Base-by-base conservation (phyloP, 495 filamentous ascomycete species). In the Apiosordaria backusii region DNA sequence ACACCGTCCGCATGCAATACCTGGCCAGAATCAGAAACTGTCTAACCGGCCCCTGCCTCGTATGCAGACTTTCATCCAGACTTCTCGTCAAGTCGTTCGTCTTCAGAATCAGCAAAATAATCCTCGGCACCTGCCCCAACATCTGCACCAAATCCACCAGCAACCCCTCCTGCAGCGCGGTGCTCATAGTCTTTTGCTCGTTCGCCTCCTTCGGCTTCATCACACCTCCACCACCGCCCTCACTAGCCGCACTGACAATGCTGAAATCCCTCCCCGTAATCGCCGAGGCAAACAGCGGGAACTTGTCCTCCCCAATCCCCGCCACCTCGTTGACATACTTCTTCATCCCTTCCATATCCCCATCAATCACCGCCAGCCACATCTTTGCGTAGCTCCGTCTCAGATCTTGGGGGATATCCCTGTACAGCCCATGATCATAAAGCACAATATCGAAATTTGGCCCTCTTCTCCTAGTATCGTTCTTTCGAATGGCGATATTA, bases 391-490 rank as follows among this genome's bases (percentile, higher is more conserved):
- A 99, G 58, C 89, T 90, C 10, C 92, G 86, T 60, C 91, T 89
- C 3, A 97, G 77, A 6, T 87, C 77, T 26, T 82, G 80, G 13
- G 93, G 91, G 67, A 99, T 98, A 71, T 93, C 91, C 52, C 96
- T 90, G 77, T 99, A 99, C 3, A 99, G 82, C 1, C 96, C 96
- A 76, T 99, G 96, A 72, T 99, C 96, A 75, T 97, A 97, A n/a
- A 99, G 85, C 67, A 99, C 90, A 67, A 99, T 89, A 72, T 99
- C 96, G 71, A 99, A 99, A 73, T 97, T 97, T 27, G 77, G 72
- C n/a, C 85, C 86, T 15, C 73, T 64, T 25, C 70, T 70, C 9
- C 72, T 55, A 18, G 63, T 68, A 26, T 57, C 6, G 70, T 92
- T 93, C 70, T 87, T 85, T 26, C 95, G 87, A 67, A 99, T 92